phyloP scores from a whole-genome alignment of 2,329 filamentous ascomycete species.

The Scolecobasidium constrictum region DNA sequence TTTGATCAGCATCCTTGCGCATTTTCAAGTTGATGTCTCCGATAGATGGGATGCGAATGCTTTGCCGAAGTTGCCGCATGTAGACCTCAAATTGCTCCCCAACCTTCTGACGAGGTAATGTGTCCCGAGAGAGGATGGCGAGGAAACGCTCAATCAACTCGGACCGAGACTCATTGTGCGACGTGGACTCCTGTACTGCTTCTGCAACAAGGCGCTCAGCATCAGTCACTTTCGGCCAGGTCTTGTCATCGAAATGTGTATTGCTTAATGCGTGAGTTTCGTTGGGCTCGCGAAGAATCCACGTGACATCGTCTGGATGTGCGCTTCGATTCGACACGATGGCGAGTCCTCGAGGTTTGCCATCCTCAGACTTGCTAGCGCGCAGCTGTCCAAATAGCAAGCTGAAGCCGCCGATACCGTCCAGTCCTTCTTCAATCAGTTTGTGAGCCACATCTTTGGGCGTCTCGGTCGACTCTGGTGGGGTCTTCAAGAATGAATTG shows the following conservation, averaged over 20 bases:
- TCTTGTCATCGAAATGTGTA: constrained; percentile 45
- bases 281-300: constrained; percentile 36
- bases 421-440: constrained; percentile 43
- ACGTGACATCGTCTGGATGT: constrained; percentile 37
- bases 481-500: constrained; percentile 44
- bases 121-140: constrained; percentile 42
- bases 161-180: constrained; percentile 32
- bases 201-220: constrained; percentile 43
- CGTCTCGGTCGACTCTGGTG: constrained; percentile 26
- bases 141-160: constrained; percentile 42
- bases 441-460: constrained; percentile 42
- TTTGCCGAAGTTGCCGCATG: constrained; percentile 44
- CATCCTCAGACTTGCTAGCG: constrained; percentile 12
- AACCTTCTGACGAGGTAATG: constrained; percentile 38
- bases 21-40: constrained; percentile 34
- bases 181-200: constrained; percentile 36
- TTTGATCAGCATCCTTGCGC: constrained; percentile 23
- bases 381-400: constrained; percentile 47
- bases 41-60: constrained; percentile 49
- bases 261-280: constrained; percentile 53
- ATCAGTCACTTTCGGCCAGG: constrained; percentile 51
- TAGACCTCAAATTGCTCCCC: constrained; percentile 45
- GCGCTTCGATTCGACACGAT: constrained; percentile 53
- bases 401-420: constrained; percentile 52
- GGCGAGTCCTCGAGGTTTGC: constrained; percentile 28